Conservation (phyloP, 257 asterid genomes). For the Salvia miltiorrhiza region DNA sequence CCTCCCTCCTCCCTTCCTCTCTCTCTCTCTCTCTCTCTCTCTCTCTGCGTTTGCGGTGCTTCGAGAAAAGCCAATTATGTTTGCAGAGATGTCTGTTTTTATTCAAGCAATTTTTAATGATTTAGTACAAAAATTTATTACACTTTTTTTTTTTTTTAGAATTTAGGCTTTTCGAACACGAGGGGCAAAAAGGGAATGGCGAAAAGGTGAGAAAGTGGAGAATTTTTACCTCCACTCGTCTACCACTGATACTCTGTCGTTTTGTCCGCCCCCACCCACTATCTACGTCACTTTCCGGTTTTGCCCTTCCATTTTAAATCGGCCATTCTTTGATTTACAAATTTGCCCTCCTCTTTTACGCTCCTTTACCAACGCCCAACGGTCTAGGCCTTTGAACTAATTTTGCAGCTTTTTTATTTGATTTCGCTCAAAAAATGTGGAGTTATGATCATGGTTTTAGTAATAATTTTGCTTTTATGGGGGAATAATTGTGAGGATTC, state of each 20-base stretch:
- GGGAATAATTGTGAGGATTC: too few species aligned
- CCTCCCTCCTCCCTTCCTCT: conserved; percentile 13
- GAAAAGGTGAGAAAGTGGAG: conserved; percentile 20
- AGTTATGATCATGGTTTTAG: too few species aligned
- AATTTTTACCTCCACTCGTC: conserved; percentile 25
- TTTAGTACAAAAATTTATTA: background rate
- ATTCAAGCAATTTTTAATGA: conserved; percentile 11
- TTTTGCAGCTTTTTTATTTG: background rate
- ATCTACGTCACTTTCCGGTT: conserved; percentile 13
- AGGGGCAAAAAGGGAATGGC: conserved; percentile 31
- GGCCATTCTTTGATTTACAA: conserved; percentile 10
- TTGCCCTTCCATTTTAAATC: conserved; percentile 26
- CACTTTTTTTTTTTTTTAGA: background rate
- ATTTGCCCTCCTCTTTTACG: conserved; percentile 17
- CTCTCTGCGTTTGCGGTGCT: conserved; percentile 3
- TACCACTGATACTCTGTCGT: conserved; percentile 15
- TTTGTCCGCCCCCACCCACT: conserved; percentile 13
- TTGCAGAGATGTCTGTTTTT: conserved; percentile 33
- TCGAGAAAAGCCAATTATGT: conserved; percentile 37
- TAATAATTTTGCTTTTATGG: too few species aligned
- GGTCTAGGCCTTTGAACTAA: background rate
- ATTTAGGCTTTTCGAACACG: conserved; percentile 22
- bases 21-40: conserved; percentile 11
- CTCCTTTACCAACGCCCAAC: conserved; percentile 22
- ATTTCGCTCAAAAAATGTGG: too few species aligned